Evolutionary conservation across 225 moss, liverwort and hornwort species (phyloP).

Genomic region (Anthoceros angustus): DNA sequence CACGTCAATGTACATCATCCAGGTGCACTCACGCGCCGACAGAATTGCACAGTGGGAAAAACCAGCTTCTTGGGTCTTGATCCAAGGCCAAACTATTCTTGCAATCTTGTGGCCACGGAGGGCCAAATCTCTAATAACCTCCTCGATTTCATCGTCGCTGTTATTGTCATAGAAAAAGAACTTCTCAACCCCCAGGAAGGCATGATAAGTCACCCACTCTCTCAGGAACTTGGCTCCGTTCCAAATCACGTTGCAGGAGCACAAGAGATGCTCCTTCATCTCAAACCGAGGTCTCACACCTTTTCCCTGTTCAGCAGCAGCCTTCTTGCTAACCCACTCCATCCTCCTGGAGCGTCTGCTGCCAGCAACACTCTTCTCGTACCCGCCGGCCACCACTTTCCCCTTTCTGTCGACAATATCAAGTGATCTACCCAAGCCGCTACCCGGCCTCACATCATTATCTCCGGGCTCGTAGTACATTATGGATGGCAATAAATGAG

Average conservation of each 20-base stretch:
- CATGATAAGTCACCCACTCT: constrained; percentile 30
- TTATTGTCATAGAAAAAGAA: constrained; percentile 33
- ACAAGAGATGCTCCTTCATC: constrained; percentile 9
- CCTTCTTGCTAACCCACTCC: too few relatives aligned
- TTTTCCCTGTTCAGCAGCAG: neutral
- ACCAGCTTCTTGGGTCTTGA: constrained; percentile 31
- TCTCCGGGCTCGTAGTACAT: neutral
- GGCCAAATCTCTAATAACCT: constrained; percentile 8
- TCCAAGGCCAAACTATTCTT: constrained; percentile 31
- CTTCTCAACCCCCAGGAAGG: constrained; percentile 29
- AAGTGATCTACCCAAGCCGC: too few relatives aligned
- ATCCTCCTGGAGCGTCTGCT: too few relatives aligned
- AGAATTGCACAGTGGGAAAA: constrained; percentile 28
- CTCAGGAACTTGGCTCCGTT: constrained; percentile 26
- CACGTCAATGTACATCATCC: constrained; percentile 25
- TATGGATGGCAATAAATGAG: neutral
- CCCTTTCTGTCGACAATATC: neutral
- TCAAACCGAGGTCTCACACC: neutral
- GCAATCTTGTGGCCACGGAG: constrained; percentile 12
- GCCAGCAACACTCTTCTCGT: too few relatives aligned
- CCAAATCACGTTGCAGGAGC: constrained; percentile 39
- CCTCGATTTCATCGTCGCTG: constrained; percentile 22
- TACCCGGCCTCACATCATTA: too few relatives aligned
- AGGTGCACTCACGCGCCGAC: constrained; percentile 18
- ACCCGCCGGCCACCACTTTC: neutral